Base-by-base conservation (phyloP, 257 asterid species). In the Primulina tabacum region DNA sequence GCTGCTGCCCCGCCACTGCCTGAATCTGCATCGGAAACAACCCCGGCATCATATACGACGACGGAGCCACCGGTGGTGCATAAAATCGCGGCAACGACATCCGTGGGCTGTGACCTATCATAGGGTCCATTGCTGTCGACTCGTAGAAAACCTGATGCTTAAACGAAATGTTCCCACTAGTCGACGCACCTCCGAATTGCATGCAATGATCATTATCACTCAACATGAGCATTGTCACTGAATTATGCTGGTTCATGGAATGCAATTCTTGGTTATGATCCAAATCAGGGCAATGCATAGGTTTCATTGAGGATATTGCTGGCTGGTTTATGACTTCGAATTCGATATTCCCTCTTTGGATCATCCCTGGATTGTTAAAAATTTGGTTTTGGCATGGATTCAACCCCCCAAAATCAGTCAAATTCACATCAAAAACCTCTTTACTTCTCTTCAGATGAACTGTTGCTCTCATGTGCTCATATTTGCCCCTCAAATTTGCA, bases 211-310 rank as follows among this genome's bases (percentile, higher is more conserved):
- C 65, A 28, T 69, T 67, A 1, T 78, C 82, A 14, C 77, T 72
- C 82, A 78, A 69, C 60, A 84, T 47, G 10, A 81, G 40, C 85
- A 67, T 74, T 85, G 75, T 81, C 80, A 72, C 75, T 1, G 83
- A 64, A 61, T 78, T 83, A 57, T 73, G 85, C 61, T 73, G 85
- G 68, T 73, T 76, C 14, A 67, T 28, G 0, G 69, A 30, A 57
- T 62, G 75, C 32, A 55, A 1, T 9, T 67, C 73, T 10, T 75
- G 80, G 1, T 58, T 71, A 29, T 77, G 73, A 64, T 75, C 76
- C 24, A 66, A 18, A 2, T 43, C 21, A 18, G 81, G 84, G 62
- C 62, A 70, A 7, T 65, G 71, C 1, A 56, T 18, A 2, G 75
- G 73, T n/a, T 76, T 71, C 65, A 67, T 0, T 6, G 65, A 37